Evolutionary conservation across 352 stramenopile species (phyloP).

Genomic region (Phytophthora sp.): DNA sequence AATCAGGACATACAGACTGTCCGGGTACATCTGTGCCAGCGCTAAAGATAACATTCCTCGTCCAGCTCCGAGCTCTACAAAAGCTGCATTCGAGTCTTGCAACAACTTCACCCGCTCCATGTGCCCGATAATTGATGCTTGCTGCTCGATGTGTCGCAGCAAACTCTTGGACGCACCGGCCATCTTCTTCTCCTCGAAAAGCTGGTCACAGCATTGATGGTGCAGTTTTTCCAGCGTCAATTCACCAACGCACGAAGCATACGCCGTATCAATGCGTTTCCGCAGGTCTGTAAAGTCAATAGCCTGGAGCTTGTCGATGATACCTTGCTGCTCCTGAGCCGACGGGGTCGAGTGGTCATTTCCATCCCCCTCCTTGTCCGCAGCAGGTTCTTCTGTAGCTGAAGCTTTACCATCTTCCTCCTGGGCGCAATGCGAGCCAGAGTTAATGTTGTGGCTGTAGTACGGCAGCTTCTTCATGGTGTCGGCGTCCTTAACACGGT

Average conservation of each 20-base stretch:
- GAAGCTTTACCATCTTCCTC: background rate
- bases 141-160: conserved; percentile 84
- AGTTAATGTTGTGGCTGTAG: conserved; percentile 85
- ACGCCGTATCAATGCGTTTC: conserved; percentile 57
- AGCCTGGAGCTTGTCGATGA: conserved; percentile 74
- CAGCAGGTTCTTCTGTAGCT: conserved; percentile 7
- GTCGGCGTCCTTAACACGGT: conserved; percentile 71
- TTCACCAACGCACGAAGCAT: conserved; percentile 57
- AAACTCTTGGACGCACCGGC: conserved; percentile 63
- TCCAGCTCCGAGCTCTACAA: conserved; percentile 78
- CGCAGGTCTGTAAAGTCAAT: conserved; percentile 67
- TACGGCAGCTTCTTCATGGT: conserved; percentile 67
- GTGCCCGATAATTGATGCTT: conserved; percentile 83
- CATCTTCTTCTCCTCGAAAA: conserved; percentile 68
- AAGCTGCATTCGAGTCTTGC: conserved; percentile 46
- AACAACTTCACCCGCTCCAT: conserved; percentile 69
- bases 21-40: conserved; percentile 65
- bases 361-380: conserved; percentile 5
- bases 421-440: conserved; percentile 46
- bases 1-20: conserved; percentile 77
- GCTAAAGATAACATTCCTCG: conserved; percentile 83
- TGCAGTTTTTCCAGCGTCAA: conserved; percentile 71
- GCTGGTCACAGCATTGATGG: conserved; percentile 65
- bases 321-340: conserved; percentile 55
- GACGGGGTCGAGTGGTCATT: conserved; percentile 49